Evolutionary conservation across 2,329 filamentous ascomycete species (phyloP).

Genomic region (Helicocarpus griseus): DNA sequence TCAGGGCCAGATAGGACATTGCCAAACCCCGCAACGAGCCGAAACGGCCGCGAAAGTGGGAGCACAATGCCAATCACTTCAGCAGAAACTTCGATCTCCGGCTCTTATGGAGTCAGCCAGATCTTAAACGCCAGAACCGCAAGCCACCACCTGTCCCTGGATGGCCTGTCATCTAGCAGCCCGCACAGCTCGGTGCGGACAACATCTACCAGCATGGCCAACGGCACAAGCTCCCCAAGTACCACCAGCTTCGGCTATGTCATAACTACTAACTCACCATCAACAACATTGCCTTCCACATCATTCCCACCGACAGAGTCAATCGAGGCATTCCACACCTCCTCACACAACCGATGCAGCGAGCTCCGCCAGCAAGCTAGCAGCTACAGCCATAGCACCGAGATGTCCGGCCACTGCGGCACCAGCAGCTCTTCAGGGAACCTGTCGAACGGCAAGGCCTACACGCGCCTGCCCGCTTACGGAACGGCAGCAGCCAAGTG

Average conservation of each 20-base stretch:
- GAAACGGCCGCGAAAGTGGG: conserved; percentile 9
- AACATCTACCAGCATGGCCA: conserved; percentile 8
- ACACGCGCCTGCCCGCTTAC: background rate
- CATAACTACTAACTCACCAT: background rate
- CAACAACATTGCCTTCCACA: background rate
- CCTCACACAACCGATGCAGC: background rate
- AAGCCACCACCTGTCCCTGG: conserved; percentile 12
- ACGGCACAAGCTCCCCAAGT: background rate
- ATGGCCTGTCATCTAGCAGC: conserved; percentile 8
- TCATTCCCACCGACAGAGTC: background rate
- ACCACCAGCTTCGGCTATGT: background rate
- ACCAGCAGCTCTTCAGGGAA: background rate
- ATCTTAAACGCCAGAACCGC: conserved; percentile 14
- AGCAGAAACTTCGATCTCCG: conserved; percentile 8
- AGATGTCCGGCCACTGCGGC: background rate
- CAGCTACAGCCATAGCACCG: background rate
- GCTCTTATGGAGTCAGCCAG: conserved; percentile 10
- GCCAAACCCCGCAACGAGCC: conserved; percentile 23
- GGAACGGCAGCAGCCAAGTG: background rate
- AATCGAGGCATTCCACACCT: background rate
- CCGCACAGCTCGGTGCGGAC: conserved; percentile 15
- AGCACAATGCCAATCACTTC: conserved; percentile 11
- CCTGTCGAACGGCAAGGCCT: background rate
- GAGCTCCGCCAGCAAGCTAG: background rate
- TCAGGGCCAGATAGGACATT: conserved; percentile 26